Evolutionary conservation across 805 yeast species (phyloP).

Genomic region (Starmerella geochares): DNA sequence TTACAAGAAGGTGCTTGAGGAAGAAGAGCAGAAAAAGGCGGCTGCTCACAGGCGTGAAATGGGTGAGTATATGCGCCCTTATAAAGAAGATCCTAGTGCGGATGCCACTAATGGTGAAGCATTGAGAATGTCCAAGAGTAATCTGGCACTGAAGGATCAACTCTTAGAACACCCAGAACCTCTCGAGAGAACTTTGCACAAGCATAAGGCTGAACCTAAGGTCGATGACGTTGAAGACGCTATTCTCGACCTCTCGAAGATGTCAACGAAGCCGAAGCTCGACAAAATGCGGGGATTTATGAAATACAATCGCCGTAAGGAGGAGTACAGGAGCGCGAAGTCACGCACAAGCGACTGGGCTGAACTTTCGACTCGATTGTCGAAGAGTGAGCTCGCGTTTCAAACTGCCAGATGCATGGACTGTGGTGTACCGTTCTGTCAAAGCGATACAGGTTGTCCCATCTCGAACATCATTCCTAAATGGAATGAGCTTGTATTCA

Average conservation of each 20-base stretch:
- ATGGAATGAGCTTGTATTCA: constrained; percentile 93
- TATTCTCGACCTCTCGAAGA: constrained; percentile 55
- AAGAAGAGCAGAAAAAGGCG: constrained; percentile 54
- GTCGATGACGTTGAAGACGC: constrained; percentile 86
- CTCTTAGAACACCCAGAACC: constrained; percentile 6
- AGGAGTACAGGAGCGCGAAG: constrained; percentile 69
- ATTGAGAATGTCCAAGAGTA: constrained; percentile 34
- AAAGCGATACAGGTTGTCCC: constrained; percentile 96
- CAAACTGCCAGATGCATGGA: constrained; percentile 99
- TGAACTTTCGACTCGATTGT: constrained; percentile 69
- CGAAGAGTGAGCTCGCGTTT: constrained; percentile 73
- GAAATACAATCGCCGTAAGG: constrained; percentile 83
- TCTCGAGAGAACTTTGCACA: background rate
- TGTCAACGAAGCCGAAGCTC: constrained; percentile 46
- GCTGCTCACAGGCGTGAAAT: constrained; percentile 52
- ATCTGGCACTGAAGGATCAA: constrained; percentile 20
- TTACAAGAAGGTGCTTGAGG: constrained; percentile 78
- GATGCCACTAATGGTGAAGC: constrained; percentile 89
- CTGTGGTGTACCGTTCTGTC: constrained; percentile 99
- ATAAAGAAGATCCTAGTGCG: constrained; percentile 71
- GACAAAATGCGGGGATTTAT: constrained; percentile 85
- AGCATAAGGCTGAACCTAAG: constrained; percentile 54
- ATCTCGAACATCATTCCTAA: constrained; percentile 94
- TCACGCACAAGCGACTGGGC: constrained; percentile 83
- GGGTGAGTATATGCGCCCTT: constrained; percentile 49